Conservation (phyloP, 2,329 filamentous ascomycete species). For the Nothomitra cinnamomea region DNA sequence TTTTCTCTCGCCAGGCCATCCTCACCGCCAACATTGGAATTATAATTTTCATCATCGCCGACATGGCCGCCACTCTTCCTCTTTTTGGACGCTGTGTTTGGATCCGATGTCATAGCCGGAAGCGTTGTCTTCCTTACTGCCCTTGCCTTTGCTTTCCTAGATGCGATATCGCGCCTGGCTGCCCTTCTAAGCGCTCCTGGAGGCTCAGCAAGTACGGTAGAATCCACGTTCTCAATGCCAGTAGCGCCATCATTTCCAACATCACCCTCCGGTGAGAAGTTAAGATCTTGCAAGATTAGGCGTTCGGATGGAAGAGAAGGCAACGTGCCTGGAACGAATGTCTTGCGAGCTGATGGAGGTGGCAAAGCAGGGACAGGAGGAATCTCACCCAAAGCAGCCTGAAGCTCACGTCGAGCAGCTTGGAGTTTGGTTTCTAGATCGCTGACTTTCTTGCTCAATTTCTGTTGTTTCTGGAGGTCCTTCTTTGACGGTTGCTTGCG, state of each 20-base stretch:
- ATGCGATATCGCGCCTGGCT: background rate
- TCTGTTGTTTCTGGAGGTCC: slow-evolving; percentile 12
- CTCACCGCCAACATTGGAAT: background rate
- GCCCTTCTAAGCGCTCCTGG: background rate
- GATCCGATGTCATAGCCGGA: background rate
- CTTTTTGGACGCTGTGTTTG: background rate
- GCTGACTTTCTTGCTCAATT: slow-evolving; percentile 13
- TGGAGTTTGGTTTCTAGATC: slow-evolving; percentile 13
- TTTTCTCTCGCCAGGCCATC: too few species aligned
- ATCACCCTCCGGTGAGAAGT: background rate
- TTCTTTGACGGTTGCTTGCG: slow-evolving; percentile 11
- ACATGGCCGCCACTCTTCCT: background rate
- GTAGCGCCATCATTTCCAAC: background rate
- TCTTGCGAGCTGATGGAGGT: slow-evolving; percentile 3
- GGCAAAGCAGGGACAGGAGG: background rate
- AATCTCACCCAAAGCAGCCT: slow-evolving; percentile 7
- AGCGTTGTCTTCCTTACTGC: background rate
- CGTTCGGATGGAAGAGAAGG: slow-evolving; percentile 9
- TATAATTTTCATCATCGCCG: background rate
- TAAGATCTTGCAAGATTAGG: background rate
- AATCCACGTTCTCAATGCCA: background rate
- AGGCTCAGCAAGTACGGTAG: background rate
- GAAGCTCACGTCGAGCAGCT: slow-evolving; percentile 11
- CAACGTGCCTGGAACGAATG: slow-evolving; percentile 10
- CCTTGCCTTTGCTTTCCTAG: background rate